Evolutionary conservation across 495 filamentous ascomycete species (phyloP).

Genomic region (Aspergillus incahuasiensis): DNA sequence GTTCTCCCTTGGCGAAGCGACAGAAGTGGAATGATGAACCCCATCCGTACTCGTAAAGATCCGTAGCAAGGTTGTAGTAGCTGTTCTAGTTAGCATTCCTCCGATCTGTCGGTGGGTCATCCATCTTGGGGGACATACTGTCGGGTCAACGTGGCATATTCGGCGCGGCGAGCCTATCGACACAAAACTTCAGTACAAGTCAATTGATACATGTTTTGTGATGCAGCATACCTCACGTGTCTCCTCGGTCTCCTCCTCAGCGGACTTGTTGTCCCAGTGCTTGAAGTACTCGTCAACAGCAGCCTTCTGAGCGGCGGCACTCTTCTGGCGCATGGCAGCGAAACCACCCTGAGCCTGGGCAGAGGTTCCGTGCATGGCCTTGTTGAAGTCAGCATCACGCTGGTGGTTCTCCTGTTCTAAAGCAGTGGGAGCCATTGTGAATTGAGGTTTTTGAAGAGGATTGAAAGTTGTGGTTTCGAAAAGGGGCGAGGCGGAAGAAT

Average conservation of each 20-base stretch:
- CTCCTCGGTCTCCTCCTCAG: slow-evolving; percentile 71
- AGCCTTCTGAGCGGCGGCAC: slow-evolving; percentile 73
- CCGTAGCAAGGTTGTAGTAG: slow-evolving; percentile 98
- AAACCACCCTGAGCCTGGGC: slow-evolving; percentile 67
- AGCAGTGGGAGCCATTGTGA: slow-evolving; percentile 59
- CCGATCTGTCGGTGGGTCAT: too few species aligned
- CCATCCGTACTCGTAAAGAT: slow-evolving; percentile 98
- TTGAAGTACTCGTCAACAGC: slow-evolving; percentile 99
- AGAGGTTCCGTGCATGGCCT: slow-evolving; percentile 85
- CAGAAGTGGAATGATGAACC: slow-evolving; percentile 96
- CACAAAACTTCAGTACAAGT: not conserved
- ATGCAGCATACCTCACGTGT: slow-evolving; percentile 60
- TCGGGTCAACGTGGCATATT: slow-evolving; percentile 93
- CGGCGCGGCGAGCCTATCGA: slow-evolving; percentile 66
- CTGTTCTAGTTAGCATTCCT: slow-evolving; percentile 37
- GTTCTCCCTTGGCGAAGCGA: slow-evolving; percentile 83
- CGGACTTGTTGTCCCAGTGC: slow-evolving; percentile 95
- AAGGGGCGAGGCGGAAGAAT: slow-evolving; percentile 9
- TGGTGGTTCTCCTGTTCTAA: slow-evolving; percentile 82
- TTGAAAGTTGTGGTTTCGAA: slow-evolving; percentile 10
- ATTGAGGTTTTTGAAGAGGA: not conserved
- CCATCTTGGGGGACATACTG: slow-evolving; percentile 59
- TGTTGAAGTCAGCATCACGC: slow-evolving; percentile 92
- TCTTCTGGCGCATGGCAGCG: slow-evolving; percentile 80
- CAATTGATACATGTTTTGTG: not conserved